Base-by-base conservation (phyloP, 805 yeast species). In the Sungouiella thailandica region DNA sequence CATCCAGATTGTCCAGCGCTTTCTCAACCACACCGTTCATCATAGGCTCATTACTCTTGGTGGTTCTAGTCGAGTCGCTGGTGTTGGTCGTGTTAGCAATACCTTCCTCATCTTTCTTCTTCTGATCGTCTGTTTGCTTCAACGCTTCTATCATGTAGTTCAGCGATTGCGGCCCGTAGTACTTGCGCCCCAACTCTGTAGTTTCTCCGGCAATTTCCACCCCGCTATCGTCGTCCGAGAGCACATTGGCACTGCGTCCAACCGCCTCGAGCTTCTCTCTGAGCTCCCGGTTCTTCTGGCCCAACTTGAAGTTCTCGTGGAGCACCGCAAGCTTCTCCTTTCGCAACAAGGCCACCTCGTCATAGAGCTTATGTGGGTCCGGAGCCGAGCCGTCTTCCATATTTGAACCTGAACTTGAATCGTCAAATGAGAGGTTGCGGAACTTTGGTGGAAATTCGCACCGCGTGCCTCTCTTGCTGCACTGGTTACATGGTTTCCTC, bases 81-180 rank as follows among this genome's bases (percentile, higher is more conserved):
- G 11, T 16, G 11, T 10, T 28, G 24, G 7, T 24, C 23, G 33
- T 17, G 25, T 8, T 22, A 17, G 4, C 8, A 12, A 11, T 15
- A 7, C 12, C 31, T 36, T 28, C 32, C 34, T 20, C 32, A 35
- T 32, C 22, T 9, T 19, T 19, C n/a, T n/a, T n/a, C 34, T 15
- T 37, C 29, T 12, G 54, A 52, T 26, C 46, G 39, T 11, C 31
- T 28, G 19, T 18, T 10, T 24, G 32, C 32, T 49, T 50, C 29
- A 63, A 54, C 2, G 61, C 49, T 23, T 65, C 65, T 24, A 70
- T 62, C 77, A 72, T 72, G 44, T 56, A 71, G 25, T 56, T 52
- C 5, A 71, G 60, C n/a, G 74, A 68, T 38, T 64, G 71, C 1
- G 78, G 77, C 0, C 77, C 77, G 44, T 70, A 73, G 41, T 66